These are phyloP conservation scores for Puccinellia tenuiflora DNA, from an alignment of 176 grass and related monocot genomes.

Conservation along the genomic window DNA sequence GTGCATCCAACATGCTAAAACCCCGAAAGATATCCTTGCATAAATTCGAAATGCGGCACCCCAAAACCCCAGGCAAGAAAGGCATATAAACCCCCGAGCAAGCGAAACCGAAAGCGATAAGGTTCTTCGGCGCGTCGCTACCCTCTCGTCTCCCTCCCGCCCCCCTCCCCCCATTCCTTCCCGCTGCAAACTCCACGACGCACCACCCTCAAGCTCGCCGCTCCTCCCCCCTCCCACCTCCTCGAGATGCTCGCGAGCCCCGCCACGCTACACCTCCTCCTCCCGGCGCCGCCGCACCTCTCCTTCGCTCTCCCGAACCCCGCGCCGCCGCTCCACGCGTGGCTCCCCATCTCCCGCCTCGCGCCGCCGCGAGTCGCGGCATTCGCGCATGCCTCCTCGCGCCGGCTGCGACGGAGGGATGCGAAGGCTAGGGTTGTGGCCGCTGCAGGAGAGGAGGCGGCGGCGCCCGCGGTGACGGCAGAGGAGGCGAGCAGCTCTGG, in stretches of 20 bases:
- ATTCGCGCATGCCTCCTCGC: conserved; percentile 1
- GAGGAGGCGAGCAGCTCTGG: conserved; percentile 23
- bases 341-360: conserved; percentile 7
- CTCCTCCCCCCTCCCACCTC: conserved; percentile 11
- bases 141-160: conserved; percentile 16
- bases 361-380: neutral
- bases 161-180: neutral
- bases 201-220: conserved; percentile 11
- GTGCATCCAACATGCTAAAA: too few species aligned
- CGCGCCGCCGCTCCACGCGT: conserved; percentile 22
- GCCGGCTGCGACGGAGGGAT: neutral
- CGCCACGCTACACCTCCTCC: conserved; percentile 34
- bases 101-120: conserved; percentile 38
- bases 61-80: neutral
- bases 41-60: neutral
- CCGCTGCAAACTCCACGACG: neutral
- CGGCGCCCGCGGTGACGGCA: neutral
- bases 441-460: conserved; percentile 1
- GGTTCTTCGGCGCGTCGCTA: conserved; percentile 28
- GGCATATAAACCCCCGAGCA: neutral
- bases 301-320: conserved; percentile 22
- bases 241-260: conserved; percentile 45
- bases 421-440: conserved; percentile 12
- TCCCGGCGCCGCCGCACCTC: conserved; percentile 29
- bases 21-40: too few species aligned